phyloP scores from a whole-genome alignment of 768 basidiomycete genomes.

The Cyathus striatus region DNA sequence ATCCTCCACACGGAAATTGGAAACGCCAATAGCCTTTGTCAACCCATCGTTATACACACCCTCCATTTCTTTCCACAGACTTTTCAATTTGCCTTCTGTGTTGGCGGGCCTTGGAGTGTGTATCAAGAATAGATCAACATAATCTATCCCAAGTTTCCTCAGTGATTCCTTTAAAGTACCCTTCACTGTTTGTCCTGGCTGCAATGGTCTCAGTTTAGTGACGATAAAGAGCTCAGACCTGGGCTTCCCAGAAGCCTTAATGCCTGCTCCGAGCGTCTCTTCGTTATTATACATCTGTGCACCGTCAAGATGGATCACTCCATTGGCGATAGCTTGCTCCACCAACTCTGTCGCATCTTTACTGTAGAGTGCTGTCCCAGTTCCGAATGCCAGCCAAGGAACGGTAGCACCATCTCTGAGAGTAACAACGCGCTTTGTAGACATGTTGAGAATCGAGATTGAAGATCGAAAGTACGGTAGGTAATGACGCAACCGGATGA shows the following conservation, averaged over 20 bases:
- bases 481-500: not conserved
- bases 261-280: conserved; percentile 42
- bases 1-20: conserved; percentile 56
- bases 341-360: conserved; percentile 38
- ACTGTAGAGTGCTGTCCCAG: conserved; percentile 46
- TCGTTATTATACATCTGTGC: conserved; percentile 60
- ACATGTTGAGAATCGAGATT: conserved; percentile 20
- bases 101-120: conserved; percentile 36
- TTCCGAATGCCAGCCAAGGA: conserved; percentile 61
- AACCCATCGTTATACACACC: conserved; percentile 41
- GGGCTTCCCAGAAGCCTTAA: conserved; percentile 43
- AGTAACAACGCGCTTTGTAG: conserved; percentile 23
- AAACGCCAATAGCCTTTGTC: conserved; percentile 61
- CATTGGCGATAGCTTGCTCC: conserved; percentile 44
- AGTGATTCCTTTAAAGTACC: conserved; percentile 48
- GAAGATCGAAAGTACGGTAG: conserved; percentile 5
- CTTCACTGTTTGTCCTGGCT: conserved; percentile 39
- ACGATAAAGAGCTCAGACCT: conserved; percentile 58
- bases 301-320: conserved; percentile 60
- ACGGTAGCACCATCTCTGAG: conserved; percentile 52
- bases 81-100: conserved; percentile 36
- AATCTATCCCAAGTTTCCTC: conserved; percentile 42
- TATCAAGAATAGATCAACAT: conserved; percentile 62
- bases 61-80: conserved; percentile 61
- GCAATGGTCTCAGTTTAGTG: conserved; percentile 46